Evolutionary conservation across 2,329 filamentous ascomycete species (phyloP).

Genomic region (Ilyonectria robusta): DNA sequence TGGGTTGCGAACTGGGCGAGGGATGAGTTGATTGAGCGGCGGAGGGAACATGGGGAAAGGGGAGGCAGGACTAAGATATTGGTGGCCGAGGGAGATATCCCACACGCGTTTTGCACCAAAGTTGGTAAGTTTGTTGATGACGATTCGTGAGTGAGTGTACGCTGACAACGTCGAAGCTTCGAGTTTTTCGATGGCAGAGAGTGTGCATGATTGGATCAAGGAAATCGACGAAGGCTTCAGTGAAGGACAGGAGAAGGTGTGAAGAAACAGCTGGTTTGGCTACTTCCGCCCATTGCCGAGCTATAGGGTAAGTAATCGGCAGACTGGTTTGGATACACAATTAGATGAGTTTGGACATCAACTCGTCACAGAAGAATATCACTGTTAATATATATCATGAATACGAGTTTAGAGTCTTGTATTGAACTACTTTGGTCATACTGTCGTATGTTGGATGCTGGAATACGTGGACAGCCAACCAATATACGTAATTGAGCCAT

Average conservation of each 20-base stretch:
- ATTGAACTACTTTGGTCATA: no score
- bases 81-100: conserved; percentile 69
- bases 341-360: background rate
- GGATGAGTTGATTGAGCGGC: conserved; percentile 67
- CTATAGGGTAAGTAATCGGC: background rate
- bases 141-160: background rate
- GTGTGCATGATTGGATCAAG: conserved; percentile 48
- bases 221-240: conserved; percentile 43
- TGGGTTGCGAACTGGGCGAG: conserved; percentile 72
- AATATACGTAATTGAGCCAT: background rate
- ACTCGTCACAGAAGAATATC: background rate
- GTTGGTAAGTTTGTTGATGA: conserved; percentile 52
- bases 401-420: no score
- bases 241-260: background rate
- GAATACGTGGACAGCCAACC: background rate
- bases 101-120: conserved; percentile 71
- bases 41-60: conserved; percentile 50
- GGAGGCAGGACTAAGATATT: conserved; percentile 62
- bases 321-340: background rate
- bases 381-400: background rate
- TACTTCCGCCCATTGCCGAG: background rate
- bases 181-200: conserved; percentile 49
- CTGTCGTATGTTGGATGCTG: background rate
- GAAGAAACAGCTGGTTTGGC: background rate
- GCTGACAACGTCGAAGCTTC: conserved; percentile 38